These are phyloP conservation scores for Davidsoniella australis DNA, from an alignment of 2,329 filamentous ascomycete genomes.

Conservation along the genomic window DNA sequence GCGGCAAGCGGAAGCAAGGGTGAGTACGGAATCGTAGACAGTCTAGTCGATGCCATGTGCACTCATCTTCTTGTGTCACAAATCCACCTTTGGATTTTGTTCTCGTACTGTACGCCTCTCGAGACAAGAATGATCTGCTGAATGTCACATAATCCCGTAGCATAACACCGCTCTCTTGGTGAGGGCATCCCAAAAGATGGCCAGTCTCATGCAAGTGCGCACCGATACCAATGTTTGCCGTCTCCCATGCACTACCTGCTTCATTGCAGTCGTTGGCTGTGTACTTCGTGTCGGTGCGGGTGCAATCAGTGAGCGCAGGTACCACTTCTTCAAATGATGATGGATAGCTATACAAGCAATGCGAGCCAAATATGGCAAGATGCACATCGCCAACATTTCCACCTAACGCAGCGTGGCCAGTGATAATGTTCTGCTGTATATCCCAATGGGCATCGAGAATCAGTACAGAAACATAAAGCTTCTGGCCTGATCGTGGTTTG, in stretches of 20 bases:
- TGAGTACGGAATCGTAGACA: constrained; percentile 77
- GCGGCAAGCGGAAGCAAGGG: constrained; percentile 72
- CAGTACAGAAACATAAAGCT: constrained; percentile 73
- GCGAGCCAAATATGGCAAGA: constrained; percentile 81
- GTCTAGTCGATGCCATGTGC: constrained; percentile 80
- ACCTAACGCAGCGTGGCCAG: constrained; percentile 71
- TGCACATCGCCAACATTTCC: constrained; percentile 56
- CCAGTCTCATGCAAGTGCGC: constrained; percentile 85
- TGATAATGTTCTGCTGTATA: constrained; percentile 47
- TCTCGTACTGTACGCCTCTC: constrained; percentile 73
- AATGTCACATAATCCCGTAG: constrained; percentile 69
- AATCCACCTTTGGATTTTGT: constrained; percentile 69
- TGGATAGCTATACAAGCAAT: constrained; percentile 82
- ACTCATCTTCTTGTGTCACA: constrained; percentile 65
- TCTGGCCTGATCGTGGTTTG: constrained; percentile 55
- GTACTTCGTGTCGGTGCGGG: constrained; percentile 61
- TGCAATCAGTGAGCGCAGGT: constrained; percentile 78
- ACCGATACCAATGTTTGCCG: constrained; percentile 85
- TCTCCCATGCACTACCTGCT: constrained; percentile 82
- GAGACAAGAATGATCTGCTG: constrained; percentile 65
- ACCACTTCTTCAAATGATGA: constrained; percentile 78
- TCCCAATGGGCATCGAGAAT: constrained; percentile 87
- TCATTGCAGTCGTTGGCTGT: constrained; percentile 79
- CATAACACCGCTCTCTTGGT: constrained; percentile 88
- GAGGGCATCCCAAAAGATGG: constrained; percentile 76